phyloP scores from a whole-genome alignment of 208 protist genomes.

The Porcisia deanei region DNA sequence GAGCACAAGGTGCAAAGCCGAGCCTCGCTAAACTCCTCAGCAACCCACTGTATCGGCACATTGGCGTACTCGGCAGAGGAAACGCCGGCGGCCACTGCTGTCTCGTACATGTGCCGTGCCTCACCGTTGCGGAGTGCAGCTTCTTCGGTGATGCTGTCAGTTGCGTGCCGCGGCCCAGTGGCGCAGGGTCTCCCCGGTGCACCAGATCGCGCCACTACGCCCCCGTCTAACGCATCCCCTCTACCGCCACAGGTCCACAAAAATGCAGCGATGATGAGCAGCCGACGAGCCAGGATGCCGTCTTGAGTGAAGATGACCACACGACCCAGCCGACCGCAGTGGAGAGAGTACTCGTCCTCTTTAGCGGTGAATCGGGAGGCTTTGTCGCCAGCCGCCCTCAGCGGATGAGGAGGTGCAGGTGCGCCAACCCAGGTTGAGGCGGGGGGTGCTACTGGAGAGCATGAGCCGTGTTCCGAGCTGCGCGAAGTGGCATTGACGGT shows the following conservation, averaged over 20 bases:
- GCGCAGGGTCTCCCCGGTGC: neutral
- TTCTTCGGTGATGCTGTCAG: neutral
- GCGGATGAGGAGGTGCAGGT: neutral
- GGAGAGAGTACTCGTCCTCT: slow-evolving; percentile 31
- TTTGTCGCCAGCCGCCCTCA: neutral
- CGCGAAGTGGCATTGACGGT: neutral
- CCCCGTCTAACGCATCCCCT: neutral
- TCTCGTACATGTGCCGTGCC: slow-evolving; percentile 39
- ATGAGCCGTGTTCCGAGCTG: neutral
- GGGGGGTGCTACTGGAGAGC: neutral
- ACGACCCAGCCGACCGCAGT: slow-evolving; percentile 37
- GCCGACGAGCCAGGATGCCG: slow-evolving; percentile 36
- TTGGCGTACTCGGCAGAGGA: slow-evolving; percentile 42
- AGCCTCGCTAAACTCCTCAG: slow-evolving; percentile 53
- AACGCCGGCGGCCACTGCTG: slow-evolving; percentile 53
- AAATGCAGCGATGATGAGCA: slow-evolving; percentile 63
- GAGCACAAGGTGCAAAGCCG: slow-evolving; percentile 28
- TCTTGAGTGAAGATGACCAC: slow-evolving; percentile 72
- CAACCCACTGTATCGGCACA: slow-evolving; percentile 76
- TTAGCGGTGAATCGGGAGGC: neutral
- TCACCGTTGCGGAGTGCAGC: slow-evolving; percentile 5
- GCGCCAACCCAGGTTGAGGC: neutral
- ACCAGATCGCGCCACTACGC: neutral
- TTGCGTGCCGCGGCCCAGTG: neutral
- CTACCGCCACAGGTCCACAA: slow-evolving; percentile 30